Evolutionary conservation across 164 flowering plant species (phyloP).

Genomic region (Vitis vinifera): ASM3070453v1 NC_081811.1:22622001-22622500

Average conservation of each 20-base stretch:
- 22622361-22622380: too few species aligned
- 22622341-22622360: too few species aligned
- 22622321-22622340: too few species aligned
- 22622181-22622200: too few species aligned
- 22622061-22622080: slow-evolving; percentile 57
- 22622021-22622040: slow-evolving; percentile 79
- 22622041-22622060: slow-evolving; percentile 71
- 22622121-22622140: not conserved
- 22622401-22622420: not conserved
- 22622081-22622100: slow-evolving; percentile 55
- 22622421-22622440: slow-evolving; percentile 41
- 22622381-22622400: not conserved
- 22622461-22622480: slow-evolving; percentile 45
- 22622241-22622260: too few species aligned
- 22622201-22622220: too few species aligned
- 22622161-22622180: too few species aligned
- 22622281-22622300: too few species aligned
- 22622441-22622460: slow-evolving; percentile 70
- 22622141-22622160: too few species aligned
- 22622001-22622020: slow-evolving; percentile 68
- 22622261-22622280: too few species aligned
- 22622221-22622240: too few species aligned
- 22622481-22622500: slow-evolving; percentile 41
- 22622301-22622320: too few species aligned
- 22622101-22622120: not conserved